These are phyloP conservation scores for Flaveria bidentis DNA, from an alignment of 129 eudicot species.

Conservation along the genomic window DNA sequence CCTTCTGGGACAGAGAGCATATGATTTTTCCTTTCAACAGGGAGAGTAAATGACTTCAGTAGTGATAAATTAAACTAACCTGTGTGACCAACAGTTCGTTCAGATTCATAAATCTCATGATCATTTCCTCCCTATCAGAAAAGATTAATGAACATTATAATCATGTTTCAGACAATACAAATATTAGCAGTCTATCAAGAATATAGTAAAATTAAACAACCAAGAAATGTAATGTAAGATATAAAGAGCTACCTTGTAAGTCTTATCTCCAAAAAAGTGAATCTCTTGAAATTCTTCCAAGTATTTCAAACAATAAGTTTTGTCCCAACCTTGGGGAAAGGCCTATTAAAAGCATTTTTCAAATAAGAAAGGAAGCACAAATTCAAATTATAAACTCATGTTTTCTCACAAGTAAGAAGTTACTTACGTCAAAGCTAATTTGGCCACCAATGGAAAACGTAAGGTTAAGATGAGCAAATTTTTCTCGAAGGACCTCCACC, in stretches of 20 bases:
- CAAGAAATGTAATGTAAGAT: background rate
- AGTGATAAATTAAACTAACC: conserved; percentile 50
- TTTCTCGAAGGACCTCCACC: conserved; percentile 86
- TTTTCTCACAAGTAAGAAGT: conserved; percentile 16
- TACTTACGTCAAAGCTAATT: conserved; percentile 94
- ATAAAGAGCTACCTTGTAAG: conserved; percentile 62
- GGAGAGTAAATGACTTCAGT: background rate
- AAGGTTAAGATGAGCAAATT: conserved; percentile 79
- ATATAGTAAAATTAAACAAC: background rate
- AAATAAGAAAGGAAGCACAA: background rate
- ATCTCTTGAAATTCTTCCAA: conserved; percentile 78
- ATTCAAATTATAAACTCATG: background rate
- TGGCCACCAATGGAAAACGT: conserved; percentile 96
- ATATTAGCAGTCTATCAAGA: background rate
- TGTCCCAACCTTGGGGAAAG: conserved; percentile 99
- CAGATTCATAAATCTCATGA: conserved; percentile 81
- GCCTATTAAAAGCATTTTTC: conserved; percentile 48
- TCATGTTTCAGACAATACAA: background rate
- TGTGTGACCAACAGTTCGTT: conserved; percentile 84
- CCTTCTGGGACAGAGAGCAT: background rate
- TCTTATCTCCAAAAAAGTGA: conserved; percentile 99
- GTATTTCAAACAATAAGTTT: conserved; percentile 91
- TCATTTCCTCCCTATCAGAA: conserved; percentile 91
- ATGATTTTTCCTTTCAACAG: background rate
- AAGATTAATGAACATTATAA: conserved; percentile 8